phyloP scores from a whole-genome alignment of 371 early-diverging fungal genomes.

The Actinomortierella ambigua region DNA sequence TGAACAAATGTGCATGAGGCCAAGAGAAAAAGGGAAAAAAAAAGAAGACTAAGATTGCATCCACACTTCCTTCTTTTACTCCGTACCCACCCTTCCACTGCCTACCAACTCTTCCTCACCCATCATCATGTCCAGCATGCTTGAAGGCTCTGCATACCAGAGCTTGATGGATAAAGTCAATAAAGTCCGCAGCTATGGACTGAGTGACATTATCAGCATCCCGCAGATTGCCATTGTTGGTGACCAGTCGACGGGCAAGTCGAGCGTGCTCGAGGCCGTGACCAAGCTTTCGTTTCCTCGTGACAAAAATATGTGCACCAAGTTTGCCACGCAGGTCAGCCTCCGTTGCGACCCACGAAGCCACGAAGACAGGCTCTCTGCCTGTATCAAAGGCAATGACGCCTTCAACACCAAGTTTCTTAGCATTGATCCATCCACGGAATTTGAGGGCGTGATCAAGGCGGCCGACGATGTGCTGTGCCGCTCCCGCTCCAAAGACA shows the following conservation, averaged over 20 bases:
- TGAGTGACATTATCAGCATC: constrained; percentile 4
- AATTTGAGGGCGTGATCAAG: constrained; percentile 1
- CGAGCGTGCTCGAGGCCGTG: constrained; percentile 29
- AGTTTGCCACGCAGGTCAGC: constrained; percentile 23
- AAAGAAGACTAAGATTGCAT: no score
- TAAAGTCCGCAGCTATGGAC: constrained; percentile 12
- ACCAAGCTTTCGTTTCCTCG: constrained; percentile 22
- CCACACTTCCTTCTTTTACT: no score
- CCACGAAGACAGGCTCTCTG: background rate
- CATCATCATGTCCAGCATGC: no score
- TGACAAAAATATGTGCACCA: constrained; percentile 15
- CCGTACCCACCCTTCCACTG: no score
- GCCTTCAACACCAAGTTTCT: background rate
- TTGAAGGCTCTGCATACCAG: constrained; percentile 14
- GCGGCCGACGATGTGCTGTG: constrained; percentile 4
- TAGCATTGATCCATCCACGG: background rate
- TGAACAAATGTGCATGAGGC: no score
- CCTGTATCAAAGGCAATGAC: constrained; percentile 12
- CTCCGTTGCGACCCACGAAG: constrained; percentile 2
- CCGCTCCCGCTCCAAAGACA: background rate
- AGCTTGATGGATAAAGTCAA: constrained; percentile 17
- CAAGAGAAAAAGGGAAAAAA: no score
- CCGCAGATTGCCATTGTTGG: constrained; percentile 25
- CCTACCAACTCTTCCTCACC: no score
- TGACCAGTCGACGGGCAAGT: constrained; percentile 30